A percentile compares a stretch with the other conserved stretches of the same genome.
phyloP scores from a whole-genome alignment of 2,329 filamentous ascomycete genomes.

The Fusarium aywerte region DNA sequence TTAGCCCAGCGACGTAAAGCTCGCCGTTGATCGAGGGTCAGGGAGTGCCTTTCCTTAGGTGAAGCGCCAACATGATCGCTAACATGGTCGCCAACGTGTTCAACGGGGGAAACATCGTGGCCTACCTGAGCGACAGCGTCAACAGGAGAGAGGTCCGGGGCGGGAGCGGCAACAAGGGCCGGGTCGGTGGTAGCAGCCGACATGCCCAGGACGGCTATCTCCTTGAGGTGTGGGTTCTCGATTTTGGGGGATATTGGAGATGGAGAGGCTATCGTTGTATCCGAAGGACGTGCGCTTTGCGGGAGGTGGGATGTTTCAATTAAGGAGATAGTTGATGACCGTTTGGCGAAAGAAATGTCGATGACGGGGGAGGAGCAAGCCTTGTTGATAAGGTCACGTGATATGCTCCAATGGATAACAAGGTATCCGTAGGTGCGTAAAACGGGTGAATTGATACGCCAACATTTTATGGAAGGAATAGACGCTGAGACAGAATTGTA shows the following conservation, averaged over 20 bases:
- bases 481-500: background rate
- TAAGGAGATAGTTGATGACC: slow-evolving; percentile 48
- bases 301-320: slow-evolving; percentile 52
- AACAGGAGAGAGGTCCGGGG: slow-evolving; percentile 47
- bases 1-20: slow-evolving; percentile 70
- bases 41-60: slow-evolving; percentile 65
- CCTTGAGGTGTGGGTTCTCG: slow-evolving; percentile 48
- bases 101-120: slow-evolving; percentile 34
- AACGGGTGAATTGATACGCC: slow-evolving; percentile 14
- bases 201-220: slow-evolving; percentile 49
- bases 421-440: background rate
- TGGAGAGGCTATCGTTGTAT: slow-evolving; percentile 55
- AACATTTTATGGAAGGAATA: background rate
- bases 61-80: slow-evolving; percentile 22
- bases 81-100: slow-evolving; percentile 17
- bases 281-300: slow-evolving; percentile 48
- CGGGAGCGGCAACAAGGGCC: slow-evolving; percentile 50
- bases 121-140: slow-evolving; percentile 36
- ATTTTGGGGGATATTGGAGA: slow-evolving; percentile 44
- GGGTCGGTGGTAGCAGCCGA: slow-evolving; percentile 54
- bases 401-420: slow-evolving; percentile 14
- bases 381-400: slow-evolving; percentile 32
- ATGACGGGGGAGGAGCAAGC: slow-evolving; percentile 46
- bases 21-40: slow-evolving; percentile 71
- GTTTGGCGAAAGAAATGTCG: slow-evolving; percentile 45